Evolutionary conservation across 805 yeast species (phyloP).

Genomic region (Sungouiozyma intestinalis): DNA sequence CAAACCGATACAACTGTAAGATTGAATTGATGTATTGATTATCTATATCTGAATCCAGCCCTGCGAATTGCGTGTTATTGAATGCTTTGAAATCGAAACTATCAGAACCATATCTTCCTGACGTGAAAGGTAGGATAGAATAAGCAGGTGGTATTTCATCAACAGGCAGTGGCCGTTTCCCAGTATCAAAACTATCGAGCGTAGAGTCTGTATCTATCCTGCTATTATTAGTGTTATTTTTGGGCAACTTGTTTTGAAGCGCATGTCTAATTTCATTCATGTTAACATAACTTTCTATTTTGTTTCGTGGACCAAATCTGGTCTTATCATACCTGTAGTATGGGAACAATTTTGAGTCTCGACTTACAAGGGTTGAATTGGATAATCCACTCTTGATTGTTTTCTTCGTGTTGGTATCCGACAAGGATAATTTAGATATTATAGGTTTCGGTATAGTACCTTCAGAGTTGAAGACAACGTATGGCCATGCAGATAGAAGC

Average conservation of each 20-base stretch:
- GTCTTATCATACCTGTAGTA: constrained; percentile 45
- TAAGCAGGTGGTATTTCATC: constrained; percentile 60
- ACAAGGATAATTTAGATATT: constrained; percentile 28
- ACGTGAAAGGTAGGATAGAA: constrained; percentile 61
- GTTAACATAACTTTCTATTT: constrained; percentile 34
- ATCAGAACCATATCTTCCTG: constrained; percentile 84
- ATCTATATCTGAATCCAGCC: constrained; percentile 80
- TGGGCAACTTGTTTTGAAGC: background rate
- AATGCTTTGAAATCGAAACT: constrained; percentile 87
- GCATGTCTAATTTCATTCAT: constrained; percentile 24
- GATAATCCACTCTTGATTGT: constrained; percentile 1
- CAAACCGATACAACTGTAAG: constrained; percentile 69
- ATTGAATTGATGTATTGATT: constrained; percentile 71
- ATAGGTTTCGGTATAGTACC: constrained; percentile 51
- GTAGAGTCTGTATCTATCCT: constrained; percentile 9
- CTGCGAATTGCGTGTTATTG: constrained; percentile 65
- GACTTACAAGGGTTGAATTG: constrained; percentile 3
- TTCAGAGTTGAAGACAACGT: constrained; percentile 45
- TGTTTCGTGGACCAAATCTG: constrained; percentile 49
- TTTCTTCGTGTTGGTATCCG: constrained; percentile 1
- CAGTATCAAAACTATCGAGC: constrained; percentile 22
- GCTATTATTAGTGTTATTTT: constrained; percentile 5
- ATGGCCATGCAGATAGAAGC: constrained; percentile 73
- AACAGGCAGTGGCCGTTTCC: background rate
- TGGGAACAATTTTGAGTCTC: constrained; percentile 28